Percentiles rank a stretch among this genome's conserved stretches.
Evolutionary conservation across 2,329 filamentous ascomycete species (phyloP).

Genomic region (Keithomyces neogunnii): DNA sequence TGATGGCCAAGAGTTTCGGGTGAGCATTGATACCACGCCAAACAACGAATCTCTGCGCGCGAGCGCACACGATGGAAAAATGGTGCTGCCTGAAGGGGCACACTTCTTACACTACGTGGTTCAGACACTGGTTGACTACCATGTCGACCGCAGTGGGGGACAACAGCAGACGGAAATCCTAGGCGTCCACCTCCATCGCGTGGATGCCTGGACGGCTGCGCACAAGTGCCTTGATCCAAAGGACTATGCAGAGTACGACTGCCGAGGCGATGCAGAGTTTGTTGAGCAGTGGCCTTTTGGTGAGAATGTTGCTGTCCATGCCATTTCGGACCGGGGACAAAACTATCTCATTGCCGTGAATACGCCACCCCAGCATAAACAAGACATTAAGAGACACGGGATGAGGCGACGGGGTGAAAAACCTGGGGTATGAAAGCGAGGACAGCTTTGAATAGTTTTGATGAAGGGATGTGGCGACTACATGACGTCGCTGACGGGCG

Average conservation of each 20-base stretch:
- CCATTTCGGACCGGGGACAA: constrained; percentile 31
- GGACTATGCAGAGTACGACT: constrained; percentile 27
- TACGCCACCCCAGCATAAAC: constrained; percentile 14
- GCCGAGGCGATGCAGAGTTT: constrained; percentile 16
- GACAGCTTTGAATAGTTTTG: too few relatives aligned
- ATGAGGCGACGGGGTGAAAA: not conserved
- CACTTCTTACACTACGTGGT: constrained; percentile 31
- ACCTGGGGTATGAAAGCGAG: too few relatives aligned
- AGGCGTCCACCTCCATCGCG: constrained; percentile 25
- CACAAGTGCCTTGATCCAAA: constrained; percentile 19
- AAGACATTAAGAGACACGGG: not conserved
- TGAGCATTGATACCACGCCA: constrained; percentile 27
- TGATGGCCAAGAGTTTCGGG: constrained; percentile 27
- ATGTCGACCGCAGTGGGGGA: constrained; percentile 24
- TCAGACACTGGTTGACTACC: constrained; percentile 33
- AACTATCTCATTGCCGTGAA: constrained; percentile 30
- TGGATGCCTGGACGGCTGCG: constrained; percentile 26
- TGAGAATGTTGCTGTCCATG: constrained; percentile 34
- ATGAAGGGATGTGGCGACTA: too few relatives aligned
- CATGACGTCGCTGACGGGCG: too few relatives aligned
- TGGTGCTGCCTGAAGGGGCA: constrained; percentile 15
- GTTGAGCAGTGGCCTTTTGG: constrained; percentile 33
- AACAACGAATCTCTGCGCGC: constrained; percentile 24
- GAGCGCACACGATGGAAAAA: constrained; percentile 9
- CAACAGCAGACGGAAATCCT: constrained; percentile 28